These are phyloP conservation scores for Coemansia asiatica DNA, from an alignment of 192 early-diverging fungal genomes.

Conservation along the genomic window DNA sequence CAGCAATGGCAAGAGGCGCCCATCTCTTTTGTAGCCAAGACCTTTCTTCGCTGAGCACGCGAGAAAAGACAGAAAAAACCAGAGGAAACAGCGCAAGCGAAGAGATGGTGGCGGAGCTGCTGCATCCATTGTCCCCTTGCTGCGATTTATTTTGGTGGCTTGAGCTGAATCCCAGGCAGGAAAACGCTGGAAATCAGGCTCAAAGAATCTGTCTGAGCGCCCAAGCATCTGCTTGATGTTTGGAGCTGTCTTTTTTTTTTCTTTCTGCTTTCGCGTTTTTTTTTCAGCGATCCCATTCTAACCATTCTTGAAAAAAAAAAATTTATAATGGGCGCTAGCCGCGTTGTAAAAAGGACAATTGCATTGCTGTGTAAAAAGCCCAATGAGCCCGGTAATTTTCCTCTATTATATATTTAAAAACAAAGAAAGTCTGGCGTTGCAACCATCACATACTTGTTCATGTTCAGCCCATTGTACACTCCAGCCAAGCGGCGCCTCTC, in stretches of 20 bases:
- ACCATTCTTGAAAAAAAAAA: too few species aligned
- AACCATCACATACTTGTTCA: neutral
- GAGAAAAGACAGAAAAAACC: neutral
- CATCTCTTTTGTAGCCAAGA: neutral
- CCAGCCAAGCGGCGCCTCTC: conserved; percentile 48
- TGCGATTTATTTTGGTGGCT: neutral
- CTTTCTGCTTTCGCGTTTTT: too few species aligned
- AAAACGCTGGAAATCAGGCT: neutral
- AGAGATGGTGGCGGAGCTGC: conserved; percentile 17
- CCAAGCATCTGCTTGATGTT: too few species aligned
- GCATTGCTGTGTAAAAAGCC: too few species aligned
- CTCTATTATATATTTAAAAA: too few species aligned
- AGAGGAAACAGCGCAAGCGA: neutral
- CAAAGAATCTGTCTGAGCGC: too few species aligned
- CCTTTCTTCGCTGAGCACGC: neutral
- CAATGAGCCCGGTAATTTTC: too few species aligned
- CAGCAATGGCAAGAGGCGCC: neutral
- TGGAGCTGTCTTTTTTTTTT: too few species aligned
- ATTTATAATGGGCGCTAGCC: too few species aligned
- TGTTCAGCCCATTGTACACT: conserved; percentile 28
- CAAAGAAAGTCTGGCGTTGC: neutral
- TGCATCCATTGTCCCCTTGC: neutral
- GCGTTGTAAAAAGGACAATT: too few species aligned
- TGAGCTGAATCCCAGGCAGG: neutral
- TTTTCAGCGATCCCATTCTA: too few species aligned